These are phyloP conservation scores for Viridothelium virens DNA, from an alignment of 495 filamentous ascomycete genomes.

Conservation along the genomic window DNA sequence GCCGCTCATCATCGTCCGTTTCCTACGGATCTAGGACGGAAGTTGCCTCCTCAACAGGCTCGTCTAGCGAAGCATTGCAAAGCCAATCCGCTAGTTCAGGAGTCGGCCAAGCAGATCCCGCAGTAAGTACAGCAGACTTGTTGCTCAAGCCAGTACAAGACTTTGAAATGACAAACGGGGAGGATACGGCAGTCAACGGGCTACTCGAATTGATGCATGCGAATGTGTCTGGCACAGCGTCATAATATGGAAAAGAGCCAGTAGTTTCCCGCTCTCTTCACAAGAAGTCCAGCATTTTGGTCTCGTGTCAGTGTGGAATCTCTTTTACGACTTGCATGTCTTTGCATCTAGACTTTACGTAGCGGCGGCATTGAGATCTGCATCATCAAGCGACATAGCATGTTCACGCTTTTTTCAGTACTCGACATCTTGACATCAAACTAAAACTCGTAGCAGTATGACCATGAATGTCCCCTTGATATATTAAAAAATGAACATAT, in stretches of 20 bases:
- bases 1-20: background rate
- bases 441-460: no score
- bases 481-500: no score
- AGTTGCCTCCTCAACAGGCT: background rate
- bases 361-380: background rate
- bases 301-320: background rate
- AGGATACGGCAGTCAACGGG: background rate
- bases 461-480: no score
- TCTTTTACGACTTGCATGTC: background rate
- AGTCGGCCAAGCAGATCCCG: background rate
- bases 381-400: background rate
- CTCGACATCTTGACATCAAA: no score
- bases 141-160: background rate
- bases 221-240: background rate
- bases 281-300: background rate
- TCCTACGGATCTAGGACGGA: background rate
- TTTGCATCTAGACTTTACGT: background rate
- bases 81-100: background rate
- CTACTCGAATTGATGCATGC: slow-evolving; percentile 5
- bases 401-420: no score
- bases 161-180: background rate
- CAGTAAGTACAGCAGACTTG: background rate
- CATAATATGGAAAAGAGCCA: background rate
- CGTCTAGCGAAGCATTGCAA: background rate
- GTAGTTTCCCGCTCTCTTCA: no score